Evolutionary conservation across 345 rosid genomes (phyloP).

Genomic region (Boechera divaricarpa): DNA sequence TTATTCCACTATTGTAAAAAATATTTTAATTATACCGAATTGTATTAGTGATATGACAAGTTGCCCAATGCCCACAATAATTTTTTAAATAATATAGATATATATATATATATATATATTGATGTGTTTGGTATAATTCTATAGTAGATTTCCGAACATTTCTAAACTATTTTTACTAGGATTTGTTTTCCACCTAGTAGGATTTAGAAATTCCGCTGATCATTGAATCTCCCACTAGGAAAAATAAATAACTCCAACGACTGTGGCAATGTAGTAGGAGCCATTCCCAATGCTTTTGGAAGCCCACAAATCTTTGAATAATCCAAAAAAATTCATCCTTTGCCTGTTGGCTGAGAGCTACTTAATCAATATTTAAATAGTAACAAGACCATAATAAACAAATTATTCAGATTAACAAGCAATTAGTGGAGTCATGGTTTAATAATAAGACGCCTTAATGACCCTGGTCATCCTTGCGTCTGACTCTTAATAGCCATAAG

Average conservation of each 20-base stretch:
- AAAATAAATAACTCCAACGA: slow-evolving; percentile 26
- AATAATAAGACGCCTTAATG: slow-evolving; percentile 17
- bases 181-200: slow-evolving; percentile 20
- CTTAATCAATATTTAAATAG: slow-evolving; percentile 26
- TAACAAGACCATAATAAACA: slow-evolving; percentile 9
- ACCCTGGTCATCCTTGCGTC: slow-evolving; percentile 29
- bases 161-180: slow-evolving; percentile 8
- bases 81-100: background rate
- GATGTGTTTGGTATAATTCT: background rate
- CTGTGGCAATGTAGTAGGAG: slow-evolving; percentile 38
- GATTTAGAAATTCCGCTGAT: slow-evolving; percentile 7
- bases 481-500: slow-evolving; percentile 45
- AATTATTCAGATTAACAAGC: slow-evolving; percentile 22
- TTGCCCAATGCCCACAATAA: slow-evolving; percentile 4
- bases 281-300: slow-evolving; percentile 48
- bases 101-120: background rate
- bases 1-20: background rate
- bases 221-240: slow-evolving; percentile 31
- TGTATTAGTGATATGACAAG: background rate
- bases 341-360: slow-evolving; percentile 43
- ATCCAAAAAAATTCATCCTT: slow-evolving; percentile 7
- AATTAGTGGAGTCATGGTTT: slow-evolving; percentile 43
- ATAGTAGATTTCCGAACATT: slow-evolving; percentile 21
- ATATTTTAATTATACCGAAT: slow-evolving; percentile 3
- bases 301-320: slow-evolving; percentile 39